Evolutionary conservation across 176 grass and related monocot species (phyloP).

Genomic region (Raddia guianensis): DNA sequence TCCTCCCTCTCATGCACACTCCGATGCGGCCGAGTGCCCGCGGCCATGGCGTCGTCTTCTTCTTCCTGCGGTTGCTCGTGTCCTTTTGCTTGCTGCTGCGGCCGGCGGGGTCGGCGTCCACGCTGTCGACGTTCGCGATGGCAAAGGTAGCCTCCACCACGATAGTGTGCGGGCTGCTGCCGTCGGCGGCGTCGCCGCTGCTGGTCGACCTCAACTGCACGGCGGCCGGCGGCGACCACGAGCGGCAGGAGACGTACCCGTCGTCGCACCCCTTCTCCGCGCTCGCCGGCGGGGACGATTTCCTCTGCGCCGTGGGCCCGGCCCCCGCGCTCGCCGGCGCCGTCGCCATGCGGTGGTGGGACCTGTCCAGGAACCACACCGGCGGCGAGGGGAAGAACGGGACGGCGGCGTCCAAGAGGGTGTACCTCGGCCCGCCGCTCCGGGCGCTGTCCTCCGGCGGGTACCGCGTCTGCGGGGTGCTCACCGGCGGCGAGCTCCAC

Average conservation of each 20-base stretch:
- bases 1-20: not conserved
- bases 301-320: conserved; percentile 68
- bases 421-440: conserved; percentile 70
- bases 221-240: conserved; percentile 37
- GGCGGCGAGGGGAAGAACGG: not conserved
- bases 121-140: conserved; percentile 71
- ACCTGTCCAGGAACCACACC: conserved; percentile 34
- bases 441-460: conserved; percentile 55
- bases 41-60: not conserved
- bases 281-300: conserved; percentile 67
- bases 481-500: conserved; percentile 46
- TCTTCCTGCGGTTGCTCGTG: not conserved
- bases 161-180: conserved; percentile 79
- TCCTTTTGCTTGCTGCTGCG: not conserved
- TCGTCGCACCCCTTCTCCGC: conserved; percentile 62
- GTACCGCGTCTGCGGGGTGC: conserved; percentile 76
- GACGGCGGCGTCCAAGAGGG: conserved; percentile 47
- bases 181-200: not conserved
- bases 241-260: conserved; percentile 47
- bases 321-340: conserved; percentile 6
- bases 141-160: conserved; percentile 51
- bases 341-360: conserved; percentile 88
- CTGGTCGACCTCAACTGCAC: conserved; percentile 76
- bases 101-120: conserved; percentile 1
- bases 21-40: conserved; percentile 19